These are phyloP conservation scores for Candida easanensis DNA, from an alignment of 805 yeast species.

Conservation along the genomic window DNA sequence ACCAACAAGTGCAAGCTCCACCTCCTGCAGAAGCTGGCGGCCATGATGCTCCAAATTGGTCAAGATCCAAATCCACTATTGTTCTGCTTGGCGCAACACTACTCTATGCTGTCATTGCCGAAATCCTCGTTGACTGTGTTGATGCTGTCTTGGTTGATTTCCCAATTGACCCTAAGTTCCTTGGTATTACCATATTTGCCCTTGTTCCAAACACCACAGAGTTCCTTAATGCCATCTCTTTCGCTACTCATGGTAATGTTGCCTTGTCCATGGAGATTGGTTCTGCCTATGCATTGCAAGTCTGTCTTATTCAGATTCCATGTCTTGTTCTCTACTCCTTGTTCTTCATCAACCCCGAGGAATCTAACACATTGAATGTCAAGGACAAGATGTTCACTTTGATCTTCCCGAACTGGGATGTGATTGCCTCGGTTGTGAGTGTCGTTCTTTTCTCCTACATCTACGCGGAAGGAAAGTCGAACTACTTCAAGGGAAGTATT, in stretches of 20 bases:
- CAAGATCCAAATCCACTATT: constrained; percentile 75
- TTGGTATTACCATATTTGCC: constrained; percentile 93
- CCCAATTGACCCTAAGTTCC: constrained; percentile 86
- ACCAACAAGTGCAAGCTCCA: constrained; percentile 7
- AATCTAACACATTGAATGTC: constrained; percentile 26
- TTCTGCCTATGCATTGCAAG: constrained; percentile 95
- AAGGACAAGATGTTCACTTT: constrained; percentile 62
- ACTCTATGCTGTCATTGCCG: constrained; percentile 90
- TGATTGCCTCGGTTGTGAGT: constrained; percentile 78
- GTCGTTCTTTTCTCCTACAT: constrained; percentile 89
- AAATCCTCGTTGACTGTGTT: constrained; percentile 87
- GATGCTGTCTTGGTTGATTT: constrained; percentile 76
- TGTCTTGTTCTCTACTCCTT: constrained; percentile 79
- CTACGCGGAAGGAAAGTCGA: constrained; percentile 95
- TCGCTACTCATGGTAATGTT: constrained; percentile 94
- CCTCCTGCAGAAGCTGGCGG: constrained; percentile 41
- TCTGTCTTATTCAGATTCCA: constrained; percentile 90
- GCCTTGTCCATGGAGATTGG: constrained; percentile 98
- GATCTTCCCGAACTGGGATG: constrained; percentile 94
- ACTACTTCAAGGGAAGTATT: constrained; percentile 93
- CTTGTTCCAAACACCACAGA: constrained; percentile 96
- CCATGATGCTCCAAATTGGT: constrained; percentile 98
- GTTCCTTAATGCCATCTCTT: constrained; percentile 93
- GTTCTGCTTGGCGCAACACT: constrained; percentile 83
- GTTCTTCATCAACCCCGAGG: constrained; percentile 38